A percentile compares a stretch with the other conserved stretches of the same genome.
These are phyloP conservation scores for Asterophora parasitica DNA, from an alignment of 768 basidiomycete species.

Conservation along the genomic window DNA sequence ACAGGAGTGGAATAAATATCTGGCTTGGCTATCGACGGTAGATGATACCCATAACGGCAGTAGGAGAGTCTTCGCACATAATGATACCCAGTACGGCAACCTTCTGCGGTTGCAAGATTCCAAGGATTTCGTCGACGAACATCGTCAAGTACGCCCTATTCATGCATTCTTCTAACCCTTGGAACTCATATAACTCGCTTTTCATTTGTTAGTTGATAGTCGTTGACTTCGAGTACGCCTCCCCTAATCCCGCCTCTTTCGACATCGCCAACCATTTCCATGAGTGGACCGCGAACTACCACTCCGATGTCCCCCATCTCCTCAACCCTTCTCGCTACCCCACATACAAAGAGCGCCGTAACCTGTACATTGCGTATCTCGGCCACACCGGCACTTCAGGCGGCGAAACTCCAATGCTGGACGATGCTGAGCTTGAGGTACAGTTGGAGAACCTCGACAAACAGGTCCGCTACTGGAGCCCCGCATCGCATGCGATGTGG, in stretches of 20 bases:
- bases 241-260: slow-evolving; percentile 86
- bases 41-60: slow-evolving; percentile 58
- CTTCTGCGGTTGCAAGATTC: slow-evolving; percentile 63
- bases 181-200: slow-evolving; percentile 2
- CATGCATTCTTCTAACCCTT: neutral
- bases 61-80: slow-evolving; percentile 79
- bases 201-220: slow-evolving; percentile 66
- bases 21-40: slow-evolving; percentile 59
- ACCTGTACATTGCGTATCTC: slow-evolving; percentile 86
- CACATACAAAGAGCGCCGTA: slow-evolving; percentile 59
- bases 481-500: slow-evolving; percentile 90
- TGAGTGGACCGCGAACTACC: slow-evolving; percentile 96
- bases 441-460: slow-evolving; percentile 60
- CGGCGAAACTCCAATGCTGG: slow-evolving; percentile 26
- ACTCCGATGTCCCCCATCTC: slow-evolving; percentile 60
- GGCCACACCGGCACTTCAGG: slow-evolving; percentile 37
- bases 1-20: slow-evolving; percentile 62
- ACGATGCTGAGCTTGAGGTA: slow-evolving; percentile 33
- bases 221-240: slow-evolving; percentile 97
- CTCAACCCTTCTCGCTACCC: slow-evolving; percentile 69
- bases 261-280: slow-evolving; percentile 98
- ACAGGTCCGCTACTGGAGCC: slow-evolving; percentile 85
- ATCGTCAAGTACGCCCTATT: slow-evolving; percentile 59
- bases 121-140: slow-evolving; percentile 57
- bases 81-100: slow-evolving; percentile 96